Percentiles rank a stretch among this genome's conserved stretches.
phyloP scores from a whole-genome alignment of 225 moss, liverwort and hornwort species.

The Marchantia paleacea region DNA sequence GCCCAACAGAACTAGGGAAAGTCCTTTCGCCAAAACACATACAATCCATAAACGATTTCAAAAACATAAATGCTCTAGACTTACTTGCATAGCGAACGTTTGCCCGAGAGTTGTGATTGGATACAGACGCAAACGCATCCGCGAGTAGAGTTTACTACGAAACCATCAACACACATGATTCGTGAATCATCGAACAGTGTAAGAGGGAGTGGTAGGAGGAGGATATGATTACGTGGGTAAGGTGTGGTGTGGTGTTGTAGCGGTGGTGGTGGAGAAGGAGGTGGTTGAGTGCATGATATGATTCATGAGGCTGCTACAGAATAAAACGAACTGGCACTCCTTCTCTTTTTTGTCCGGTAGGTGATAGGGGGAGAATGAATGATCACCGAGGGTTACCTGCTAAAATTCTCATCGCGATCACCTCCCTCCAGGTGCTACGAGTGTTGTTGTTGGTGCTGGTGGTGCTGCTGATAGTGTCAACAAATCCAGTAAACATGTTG shows the following conservation, averaged over 20 bases:
- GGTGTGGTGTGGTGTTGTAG: not conserved
- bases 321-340: not conserved
- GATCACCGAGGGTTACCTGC: not conserved
- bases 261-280: not conserved
- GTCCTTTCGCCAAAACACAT: too few relatives aligned
- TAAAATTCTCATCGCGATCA: not conserved
- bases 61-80: not conserved
- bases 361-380: not conserved
- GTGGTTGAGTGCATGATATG: constrained; percentile 4
- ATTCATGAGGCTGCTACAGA: not conserved
- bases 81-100: not conserved
- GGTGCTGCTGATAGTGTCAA: not conserved
- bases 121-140: not conserved
- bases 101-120: not conserved
- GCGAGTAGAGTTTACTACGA: not conserved
- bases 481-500: not conserved
- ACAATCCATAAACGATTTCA: too few relatives aligned
- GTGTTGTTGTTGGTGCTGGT: not conserved
- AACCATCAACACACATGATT: not conserved
- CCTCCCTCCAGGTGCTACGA: not conserved
- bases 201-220: not conserved
- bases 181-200: not conserved
- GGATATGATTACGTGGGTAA: not conserved
- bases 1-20: too few relatives aligned
- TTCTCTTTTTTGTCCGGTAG: not conserved